These are phyloP conservation scores for Xylogone sp. DNA, from an alignment of 2,329 filamentous ascomycete genomes.

Conservation along the genomic window DNA sequence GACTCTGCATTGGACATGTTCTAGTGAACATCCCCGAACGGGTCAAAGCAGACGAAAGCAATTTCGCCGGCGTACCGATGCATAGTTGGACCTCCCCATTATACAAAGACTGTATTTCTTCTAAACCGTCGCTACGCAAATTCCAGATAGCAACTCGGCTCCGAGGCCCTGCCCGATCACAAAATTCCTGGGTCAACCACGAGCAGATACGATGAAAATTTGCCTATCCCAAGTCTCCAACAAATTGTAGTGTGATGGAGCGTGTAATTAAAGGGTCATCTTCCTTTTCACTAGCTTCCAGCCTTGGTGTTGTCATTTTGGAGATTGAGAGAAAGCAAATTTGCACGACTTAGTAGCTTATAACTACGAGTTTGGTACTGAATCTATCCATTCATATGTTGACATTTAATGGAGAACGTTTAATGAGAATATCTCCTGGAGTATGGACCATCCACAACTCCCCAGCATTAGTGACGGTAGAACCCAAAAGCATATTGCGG, in stretches of 20 bases:
- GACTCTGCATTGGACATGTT: constrained; percentile 5
- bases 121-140: constrained; percentile 5
- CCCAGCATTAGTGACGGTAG: not conserved
- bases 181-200: constrained; percentile 9
- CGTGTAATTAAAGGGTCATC: constrained; percentile 7
- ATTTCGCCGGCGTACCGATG: constrained; percentile 5
- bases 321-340: not conserved
- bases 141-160: constrained; percentile 7
- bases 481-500: constrained; percentile 11
- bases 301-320: constrained; percentile 43
- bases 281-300: constrained; percentile 13
- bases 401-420: not conserved
- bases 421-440: not conserved
- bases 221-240: constrained; percentile 8
- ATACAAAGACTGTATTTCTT: constrained; percentile 5
- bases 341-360: not conserved
- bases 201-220: constrained; percentile 10
- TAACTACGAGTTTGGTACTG: not conserved
- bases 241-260: constrained; percentile 5
- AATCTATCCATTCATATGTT: not conserved
- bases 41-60: constrained; percentile 1
- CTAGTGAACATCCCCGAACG: constrained; percentile 2
- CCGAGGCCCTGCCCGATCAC: constrained; percentile 6
- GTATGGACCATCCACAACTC: not conserved
- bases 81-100: constrained; percentile 6